These are phyloP conservation scores for Leishmania major DNA, from an alignment of 208 protist genomes.

Conservation along the genomic window DNA sequence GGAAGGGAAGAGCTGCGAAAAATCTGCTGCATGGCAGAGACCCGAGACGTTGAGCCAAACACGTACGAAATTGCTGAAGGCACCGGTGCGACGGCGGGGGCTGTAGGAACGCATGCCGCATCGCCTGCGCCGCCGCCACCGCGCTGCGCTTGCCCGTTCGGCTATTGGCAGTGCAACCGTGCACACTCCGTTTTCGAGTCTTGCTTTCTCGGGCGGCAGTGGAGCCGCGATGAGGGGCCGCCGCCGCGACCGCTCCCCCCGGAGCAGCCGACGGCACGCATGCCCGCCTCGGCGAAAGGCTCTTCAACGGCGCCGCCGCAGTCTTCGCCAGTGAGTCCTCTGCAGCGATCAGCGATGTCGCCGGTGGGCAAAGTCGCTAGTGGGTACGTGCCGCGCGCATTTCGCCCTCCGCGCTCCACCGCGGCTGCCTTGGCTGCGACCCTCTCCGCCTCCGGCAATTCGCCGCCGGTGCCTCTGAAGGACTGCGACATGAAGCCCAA, in stretches of 20 bases:
- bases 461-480: neutral
- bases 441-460: neutral
- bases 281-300: neutral
- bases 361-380: neutral
- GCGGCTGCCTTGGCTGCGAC: neutral
- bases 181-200: slow-evolving; percentile 67
- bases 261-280: neutral
- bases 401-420: slow-evolving; percentile 34
- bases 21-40: neutral
- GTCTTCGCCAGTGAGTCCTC: neutral
- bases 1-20: neutral
- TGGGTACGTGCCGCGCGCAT: slow-evolving; percentile 26
- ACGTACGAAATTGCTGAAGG: neutral
- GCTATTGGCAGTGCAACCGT: slow-evolving; percentile 59
- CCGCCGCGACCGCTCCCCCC: neutral
- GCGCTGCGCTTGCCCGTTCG: slow-evolving; percentile 43
- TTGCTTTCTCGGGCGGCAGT: slow-evolving; percentile 57
- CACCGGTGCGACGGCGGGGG: neutral
- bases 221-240: slow-evolving; percentile 27
- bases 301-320: neutral
- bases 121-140: neutral
- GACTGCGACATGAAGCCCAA: neutral
- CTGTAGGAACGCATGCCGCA: neutral
- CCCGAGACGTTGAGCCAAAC: slow-evolving; percentile 11
- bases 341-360: neutral